Percentiles rank a stretch among this genome's conserved stretches.
Evolutionary conservation across 768 basidiomycete genomes (phyloP).

Genomic region (Amanita muscaria): DNA sequence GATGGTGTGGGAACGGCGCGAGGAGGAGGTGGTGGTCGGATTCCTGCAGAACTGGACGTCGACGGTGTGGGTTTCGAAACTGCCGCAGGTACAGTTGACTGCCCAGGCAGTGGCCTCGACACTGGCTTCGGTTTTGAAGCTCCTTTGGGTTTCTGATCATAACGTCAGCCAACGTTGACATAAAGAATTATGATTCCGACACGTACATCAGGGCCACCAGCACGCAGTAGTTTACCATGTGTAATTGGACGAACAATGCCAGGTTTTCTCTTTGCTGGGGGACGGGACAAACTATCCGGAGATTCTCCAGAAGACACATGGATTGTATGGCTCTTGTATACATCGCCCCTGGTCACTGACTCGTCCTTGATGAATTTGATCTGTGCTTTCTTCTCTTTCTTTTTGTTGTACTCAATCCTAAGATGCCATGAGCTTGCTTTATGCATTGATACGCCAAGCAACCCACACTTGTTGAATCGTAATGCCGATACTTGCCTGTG

Average conservation of each 20-base stretch:
- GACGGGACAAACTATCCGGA: conserved; percentile 69
- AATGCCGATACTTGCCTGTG: conserved; percentile 67
- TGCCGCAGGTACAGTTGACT: conserved; percentile 33
- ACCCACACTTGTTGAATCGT: conserved; percentile 71
- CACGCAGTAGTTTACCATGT: conserved; percentile 69
- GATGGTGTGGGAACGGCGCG: conserved; percentile 29
- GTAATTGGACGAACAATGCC: conserved; percentile 82
- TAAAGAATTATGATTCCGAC: background rate
- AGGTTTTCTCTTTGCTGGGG: conserved; percentile 80
- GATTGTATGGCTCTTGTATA: conserved; percentile 91
- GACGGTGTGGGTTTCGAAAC: conserved; percentile 24
- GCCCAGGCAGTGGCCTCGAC: conserved; percentile 57
- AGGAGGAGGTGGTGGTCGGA: conserved; percentile 19
- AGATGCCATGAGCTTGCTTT: background rate
- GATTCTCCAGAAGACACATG: conserved; percentile 86
- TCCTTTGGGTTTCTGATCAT: conserved; percentile 41
- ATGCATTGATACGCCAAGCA: background rate
- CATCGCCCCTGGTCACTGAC: conserved; percentile 63
- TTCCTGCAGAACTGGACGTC: conserved; percentile 24
- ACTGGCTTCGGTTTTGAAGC: conserved; percentile 47
- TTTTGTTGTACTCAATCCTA: conserved; percentile 88
- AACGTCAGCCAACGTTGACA: conserved; percentile 3
- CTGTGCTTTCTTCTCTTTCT: conserved; percentile 88
- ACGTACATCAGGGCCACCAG: conserved; percentile 59
- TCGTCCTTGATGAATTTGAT: conserved; percentile 91